Evolutionary conservation across 768 basidiomycete species (phyloP), one percentile per base, ranked within the genome.

Genomic region (Boletus reticulatus): DNA sequence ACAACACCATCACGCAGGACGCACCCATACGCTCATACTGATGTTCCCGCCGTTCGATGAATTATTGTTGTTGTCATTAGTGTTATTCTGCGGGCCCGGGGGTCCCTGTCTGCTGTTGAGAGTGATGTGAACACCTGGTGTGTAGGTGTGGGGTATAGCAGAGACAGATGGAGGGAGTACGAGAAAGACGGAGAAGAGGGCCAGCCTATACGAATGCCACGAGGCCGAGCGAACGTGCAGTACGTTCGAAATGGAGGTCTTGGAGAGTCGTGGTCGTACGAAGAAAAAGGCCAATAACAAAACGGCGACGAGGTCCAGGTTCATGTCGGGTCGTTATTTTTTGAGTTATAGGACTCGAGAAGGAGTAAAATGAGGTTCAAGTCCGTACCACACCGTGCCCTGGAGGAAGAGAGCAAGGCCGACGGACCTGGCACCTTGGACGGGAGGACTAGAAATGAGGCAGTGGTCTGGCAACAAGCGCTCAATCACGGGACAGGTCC

Each of bases 11-110:
- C 20, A 12, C 17, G 43, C 24, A 32, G 2, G 16, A 69, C 68
- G 57, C 56, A 69, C 68, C 68, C 68, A 69, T 50, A 71, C 27
- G 20, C 4, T 62, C 51, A 67, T 48, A 36, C 44, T 55, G 19
- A 68, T 55, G 17, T 52, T 53, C 20, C 57, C 48, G 19, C 19
- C 19, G 29, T 27, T 37, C 34, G 11, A 34, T 2, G 53, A 34
- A 52, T 19, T 29, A 17, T 16, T 24, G 27, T 11, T 22, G 29
- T 8, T 10, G 7, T n/a, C 2, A 29, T 9, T 29, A 29, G 27
- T 9, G 32, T 4, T 31, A 10, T 14, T 10, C 36, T 34, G 51
- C 12, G 58, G 12, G 43, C 0, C 14, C 38, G 52, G 22, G 22
- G 22, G 5, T 11, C 5, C 14, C 14, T 46, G 48, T 29, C 55